Evolutionary conservation across 208 protist species (phyloP), one percentile per base, ranked within the genome.

Genomic region (Trypanosoma lewisi): DNA sequence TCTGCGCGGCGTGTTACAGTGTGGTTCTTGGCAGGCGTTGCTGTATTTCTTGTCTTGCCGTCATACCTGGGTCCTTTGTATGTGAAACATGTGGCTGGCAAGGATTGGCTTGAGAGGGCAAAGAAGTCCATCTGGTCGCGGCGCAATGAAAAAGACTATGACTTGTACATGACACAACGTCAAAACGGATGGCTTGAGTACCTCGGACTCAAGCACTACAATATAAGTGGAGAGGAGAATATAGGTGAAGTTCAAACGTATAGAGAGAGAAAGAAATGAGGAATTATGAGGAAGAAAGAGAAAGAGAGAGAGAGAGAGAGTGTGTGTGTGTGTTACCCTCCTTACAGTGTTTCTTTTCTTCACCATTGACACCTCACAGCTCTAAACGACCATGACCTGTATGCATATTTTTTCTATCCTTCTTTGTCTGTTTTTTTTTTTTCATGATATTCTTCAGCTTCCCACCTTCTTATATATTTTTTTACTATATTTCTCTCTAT

Each of bases 141-240:
- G 1, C 75, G 88, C 6, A 94, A 94, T 57, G 85, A 94, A 56
- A 89, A 90, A 71, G 78, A 92, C 56, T 89, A 76, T 44, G 81
- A 91, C 8, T 60, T 91, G 33, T 94, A 90, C 77, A 87, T 92
- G 83, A 91, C 88, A 52, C 88, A 94, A 75, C 88, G 88, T 37
- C 83, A 90, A 72, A 94, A 94, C 70, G 75, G 78, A 41, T 94
- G 88, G 85, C 44, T 21, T 31, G 78, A 94, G 73, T 91, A 81
- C 67, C 75, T 94, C 0, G 88, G 88, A n/a, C 48, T 94, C 41
- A 94, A 94, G 66, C 74, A 74, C 27, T 94, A 94, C 75, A 86
- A 94, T 66, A 94, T 94, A 70, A 80, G 88, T 36, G 82, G 88
- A 19, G 85, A 94, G 2, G 70, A 73, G 21, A 94, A 94, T 67